These are phyloP conservation scores for Epichloe typhina DNA, from an alignment of 2,329 filamentous ascomycete genomes.

Conservation along the genomic window DNA sequence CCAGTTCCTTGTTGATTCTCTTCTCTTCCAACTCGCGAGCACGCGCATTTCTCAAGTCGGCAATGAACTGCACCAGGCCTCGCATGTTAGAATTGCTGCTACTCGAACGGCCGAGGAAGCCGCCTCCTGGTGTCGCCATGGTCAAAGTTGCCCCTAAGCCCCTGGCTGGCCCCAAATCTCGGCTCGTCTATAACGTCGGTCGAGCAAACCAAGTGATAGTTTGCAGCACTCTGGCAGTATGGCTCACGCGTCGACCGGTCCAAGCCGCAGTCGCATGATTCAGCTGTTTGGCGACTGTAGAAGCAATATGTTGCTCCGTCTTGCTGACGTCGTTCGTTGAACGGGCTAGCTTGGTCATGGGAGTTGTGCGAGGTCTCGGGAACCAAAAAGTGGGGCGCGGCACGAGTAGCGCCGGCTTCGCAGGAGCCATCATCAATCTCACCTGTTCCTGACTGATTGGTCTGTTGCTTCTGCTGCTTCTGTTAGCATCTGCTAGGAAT, in stretches of 20 bases:
- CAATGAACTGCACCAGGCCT: conserved; percentile 95
- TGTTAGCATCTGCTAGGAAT: too few species aligned
- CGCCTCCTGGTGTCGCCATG: conserved; percentile 44
- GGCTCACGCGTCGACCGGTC: not conserved
- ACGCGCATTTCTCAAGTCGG: conserved; percentile 85
- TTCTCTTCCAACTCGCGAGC: conserved; percentile 96
- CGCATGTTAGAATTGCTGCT: conserved; percentile 56
- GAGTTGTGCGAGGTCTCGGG: too few species aligned
- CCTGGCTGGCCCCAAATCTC: conserved; percentile 2
- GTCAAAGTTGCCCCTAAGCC: conserved; percentile 10
- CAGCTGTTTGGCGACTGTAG: not conserved
- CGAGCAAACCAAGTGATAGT: not conserved
- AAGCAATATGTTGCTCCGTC: not conserved
- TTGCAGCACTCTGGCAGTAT: not conserved
- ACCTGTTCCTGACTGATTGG: too few species aligned
- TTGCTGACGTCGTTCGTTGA: not conserved
- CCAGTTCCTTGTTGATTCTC: conserved; percentile 97
- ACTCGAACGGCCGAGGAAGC: conserved; percentile 53
- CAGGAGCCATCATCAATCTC: too few species aligned
- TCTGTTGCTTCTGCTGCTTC: too few species aligned
- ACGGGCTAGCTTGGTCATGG: not conserved
- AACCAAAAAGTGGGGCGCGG: too few species aligned
- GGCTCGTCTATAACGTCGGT: not conserved
- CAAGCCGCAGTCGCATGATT: not conserved
- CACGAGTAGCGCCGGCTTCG: too few species aligned